These are phyloP conservation scores for Astraeus odoratus DNA, from an alignment of 768 basidiomycete genomes.

Conservation along the genomic window DNA sequence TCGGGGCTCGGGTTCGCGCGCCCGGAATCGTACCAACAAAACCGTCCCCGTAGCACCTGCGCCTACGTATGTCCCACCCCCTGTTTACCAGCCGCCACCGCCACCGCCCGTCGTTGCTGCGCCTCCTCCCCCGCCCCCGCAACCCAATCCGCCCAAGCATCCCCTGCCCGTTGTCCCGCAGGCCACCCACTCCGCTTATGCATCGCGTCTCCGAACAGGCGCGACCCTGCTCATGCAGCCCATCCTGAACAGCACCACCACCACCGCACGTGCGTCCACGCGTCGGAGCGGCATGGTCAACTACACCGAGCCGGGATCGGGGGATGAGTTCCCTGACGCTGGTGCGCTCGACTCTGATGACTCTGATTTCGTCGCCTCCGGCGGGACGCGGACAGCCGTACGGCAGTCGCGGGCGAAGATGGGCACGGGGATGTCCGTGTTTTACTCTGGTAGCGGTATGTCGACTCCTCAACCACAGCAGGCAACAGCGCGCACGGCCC, in stretches of 20 bases:
- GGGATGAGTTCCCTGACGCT: conserved; percentile 74
- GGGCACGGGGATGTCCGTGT: conserved; percentile 46
- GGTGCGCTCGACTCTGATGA: conserved; percentile 82
- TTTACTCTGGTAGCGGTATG: conserved; percentile 44
- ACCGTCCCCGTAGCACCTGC: conserved; percentile 34
- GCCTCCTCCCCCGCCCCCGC: conserved; percentile 11
- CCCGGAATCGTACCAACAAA: conserved; percentile 29
- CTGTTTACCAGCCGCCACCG: conserved; percentile 33
- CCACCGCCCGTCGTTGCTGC: conserved; percentile 26
- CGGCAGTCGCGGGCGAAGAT: conserved; percentile 39
- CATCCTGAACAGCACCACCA: conserved; percentile 40
- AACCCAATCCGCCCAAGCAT: conserved; percentile 45
- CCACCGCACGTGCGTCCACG: conserved; percentile 40
- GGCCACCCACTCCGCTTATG: conserved; percentile 74
- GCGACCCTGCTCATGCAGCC: conserved; percentile 89
- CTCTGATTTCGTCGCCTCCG: conserved; percentile 70
- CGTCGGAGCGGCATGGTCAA: conserved; percentile 71
- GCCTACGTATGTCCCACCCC: conserved; percentile 27
- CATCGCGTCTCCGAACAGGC: conserved; percentile 87
- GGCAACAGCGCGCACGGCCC: neutral
- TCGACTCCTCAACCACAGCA: conserved; percentile 28
- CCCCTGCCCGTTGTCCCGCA: conserved; percentile 60
- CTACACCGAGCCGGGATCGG: conserved; percentile 81
- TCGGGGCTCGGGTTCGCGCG: conserved; percentile 34
- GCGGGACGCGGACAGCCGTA: conserved; percentile 52